phyloP scores from a whole-genome alignment of 805 yeast species.

The Myxozyma nipponensis region DNA sequence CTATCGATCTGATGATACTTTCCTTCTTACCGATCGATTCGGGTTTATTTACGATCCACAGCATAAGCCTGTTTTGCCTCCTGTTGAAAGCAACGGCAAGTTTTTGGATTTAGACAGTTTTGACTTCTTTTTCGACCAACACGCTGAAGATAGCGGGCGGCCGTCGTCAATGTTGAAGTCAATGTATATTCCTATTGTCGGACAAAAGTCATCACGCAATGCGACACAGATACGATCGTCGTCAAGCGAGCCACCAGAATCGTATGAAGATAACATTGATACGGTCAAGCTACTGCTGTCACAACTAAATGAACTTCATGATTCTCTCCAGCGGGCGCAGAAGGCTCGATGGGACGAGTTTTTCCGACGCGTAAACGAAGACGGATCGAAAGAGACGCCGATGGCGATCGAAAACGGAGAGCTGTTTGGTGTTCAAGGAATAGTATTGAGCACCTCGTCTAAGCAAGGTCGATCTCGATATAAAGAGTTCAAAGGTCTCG shows the following conservation, averaged over 20 bases:
- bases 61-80: slow-evolving; percentile 24
- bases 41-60: slow-evolving; percentile 45
- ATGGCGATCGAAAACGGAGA: slow-evolving; percentile 34
- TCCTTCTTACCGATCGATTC: slow-evolving; percentile 44
- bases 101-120: slow-evolving; percentile 22
- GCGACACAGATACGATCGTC: neutral
- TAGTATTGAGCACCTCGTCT: slow-evolving; percentile 34
- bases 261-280: slow-evolving; percentile 4
- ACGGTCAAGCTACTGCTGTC: slow-evolving; percentile 36
- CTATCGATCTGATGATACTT: slow-evolving; percentile 28
- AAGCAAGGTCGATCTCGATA: slow-evolving; percentile 26
- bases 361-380: slow-evolving; percentile 37
- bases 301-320: slow-evolving; percentile 45
- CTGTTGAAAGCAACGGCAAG: slow-evolving; percentile 10
- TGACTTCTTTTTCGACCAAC: slow-evolving; percentile 17
- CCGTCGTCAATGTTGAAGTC: slow-evolving; percentile 6
- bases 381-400: slow-evolving; percentile 30
- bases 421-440: slow-evolving; percentile 43
- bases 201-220: neutral
- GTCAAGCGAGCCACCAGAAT: slow-evolving; percentile 2
- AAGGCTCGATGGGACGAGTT: slow-evolving; percentile 48
- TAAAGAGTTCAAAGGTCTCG: slow-evolving; percentile 39
- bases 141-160: slow-evolving; percentile 5
- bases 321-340: slow-evolving; percentile 41
- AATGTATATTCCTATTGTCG: neutral